These are phyloP conservation scores for Gomphus bonarii DNA, from an alignment of 1,284 basidiomycete genomes.

Conservation along the genomic window DNA sequence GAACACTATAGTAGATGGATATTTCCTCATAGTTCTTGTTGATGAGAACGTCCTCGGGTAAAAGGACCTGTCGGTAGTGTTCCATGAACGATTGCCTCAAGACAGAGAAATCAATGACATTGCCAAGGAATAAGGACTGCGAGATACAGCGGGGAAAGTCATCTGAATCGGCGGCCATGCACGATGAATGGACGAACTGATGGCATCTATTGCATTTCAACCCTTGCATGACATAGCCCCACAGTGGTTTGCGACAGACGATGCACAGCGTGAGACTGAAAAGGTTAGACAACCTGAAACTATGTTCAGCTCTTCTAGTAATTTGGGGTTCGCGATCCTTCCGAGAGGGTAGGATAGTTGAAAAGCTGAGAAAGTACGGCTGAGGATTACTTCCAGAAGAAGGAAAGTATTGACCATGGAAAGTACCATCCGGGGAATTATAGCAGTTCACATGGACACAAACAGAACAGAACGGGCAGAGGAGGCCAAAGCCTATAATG, in stretches of 20 bases:
- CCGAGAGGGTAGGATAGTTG: constrained; percentile 30
- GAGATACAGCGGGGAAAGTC: constrained; percentile 29
- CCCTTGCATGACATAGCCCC: constrained; percentile 58
- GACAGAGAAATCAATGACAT: constrained; percentile 36
- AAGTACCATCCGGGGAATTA: constrained; percentile 53
- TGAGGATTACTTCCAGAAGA: constrained; percentile 32
- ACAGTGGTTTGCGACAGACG: constrained; percentile 56
- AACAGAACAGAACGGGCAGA: constrained; percentile 56
- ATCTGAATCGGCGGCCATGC: constrained; percentile 26
- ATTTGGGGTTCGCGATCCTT: constrained; percentile 19
- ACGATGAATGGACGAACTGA: constrained; percentile 50
- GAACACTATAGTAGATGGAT: constrained; percentile 41
- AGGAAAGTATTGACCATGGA: constrained; percentile 40
- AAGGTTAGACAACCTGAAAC: constrained; percentile 48
- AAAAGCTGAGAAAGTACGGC: constrained; percentile 31
- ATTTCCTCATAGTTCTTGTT: constrained; percentile 55
- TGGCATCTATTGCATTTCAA: constrained; percentile 53
- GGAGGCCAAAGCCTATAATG: constrained; percentile 50
- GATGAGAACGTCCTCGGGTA: constrained; percentile 33
- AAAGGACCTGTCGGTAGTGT: constrained; percentile 35
- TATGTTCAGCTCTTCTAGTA: constrained; percentile 30
- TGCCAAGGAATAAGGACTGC: constrained; percentile 28
- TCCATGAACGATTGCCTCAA: constrained; percentile 46
- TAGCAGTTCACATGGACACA: constrained; percentile 65
- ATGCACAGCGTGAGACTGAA: constrained; percentile 65